Conservation (phyloP, 2,329 filamentous ascomycete species). For the Talaromyces atroroseus region DNA sequence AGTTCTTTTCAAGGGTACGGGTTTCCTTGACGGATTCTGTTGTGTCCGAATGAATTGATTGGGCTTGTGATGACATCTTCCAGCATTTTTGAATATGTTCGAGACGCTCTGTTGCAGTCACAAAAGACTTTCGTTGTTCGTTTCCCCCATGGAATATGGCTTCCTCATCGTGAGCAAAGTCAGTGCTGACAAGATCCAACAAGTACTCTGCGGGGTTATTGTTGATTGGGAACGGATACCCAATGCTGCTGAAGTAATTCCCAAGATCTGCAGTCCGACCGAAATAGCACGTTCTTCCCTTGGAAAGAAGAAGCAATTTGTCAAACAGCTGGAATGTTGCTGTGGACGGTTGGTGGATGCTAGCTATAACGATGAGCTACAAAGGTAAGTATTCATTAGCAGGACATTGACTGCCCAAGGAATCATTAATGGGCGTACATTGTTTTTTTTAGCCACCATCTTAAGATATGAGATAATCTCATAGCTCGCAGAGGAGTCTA, state of each 20-base stretch:
- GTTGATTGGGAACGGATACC: constrained; percentile 59
- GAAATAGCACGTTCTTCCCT: constrained; percentile 67
- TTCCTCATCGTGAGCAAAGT: constrained; percentile 52
- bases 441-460: constrained; percentile 60
- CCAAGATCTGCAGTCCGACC: constrained; percentile 56
- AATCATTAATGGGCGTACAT: constrained; percentile 41
- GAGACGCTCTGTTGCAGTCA: constrained; percentile 42
- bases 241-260: constrained; percentile 59
- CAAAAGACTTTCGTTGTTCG: constrained; percentile 22
- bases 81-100: constrained; percentile 52
- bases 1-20: background rate
- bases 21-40: background rate
- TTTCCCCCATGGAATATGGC: background rate
- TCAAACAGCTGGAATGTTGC: constrained; percentile 76
- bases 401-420: background rate
- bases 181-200: constrained; percentile 71
- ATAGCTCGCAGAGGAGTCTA: constrained; percentile 70
- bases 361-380: constrained; percentile 72
- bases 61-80: constrained; percentile 44
- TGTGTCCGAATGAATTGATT: constrained; percentile 18
- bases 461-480: constrained; percentile 73
- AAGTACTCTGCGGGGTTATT: constrained; percentile 77
- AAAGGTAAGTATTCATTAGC: background rate
- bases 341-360: constrained; percentile 80
- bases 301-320: constrained; percentile 67